Base-by-base conservation (phyloP, 2,329 filamentous ascomycete genomes). In the Raffaelea arxii region DNA sequence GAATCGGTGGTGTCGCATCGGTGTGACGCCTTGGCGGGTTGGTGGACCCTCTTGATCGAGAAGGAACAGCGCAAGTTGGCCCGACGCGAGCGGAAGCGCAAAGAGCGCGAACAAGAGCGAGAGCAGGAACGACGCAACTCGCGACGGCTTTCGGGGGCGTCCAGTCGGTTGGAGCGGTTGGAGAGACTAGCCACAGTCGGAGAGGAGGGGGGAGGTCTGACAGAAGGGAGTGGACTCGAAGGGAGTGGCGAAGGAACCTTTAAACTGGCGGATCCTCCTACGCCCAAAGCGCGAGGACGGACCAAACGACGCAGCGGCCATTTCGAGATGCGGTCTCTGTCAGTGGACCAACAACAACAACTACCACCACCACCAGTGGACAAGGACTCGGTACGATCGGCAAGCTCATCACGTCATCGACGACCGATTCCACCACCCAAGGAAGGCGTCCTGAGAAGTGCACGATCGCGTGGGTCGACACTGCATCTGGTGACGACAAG, bases 11-110 rank as follows among this genome's bases (percentile, higher is more conserved):
- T 95, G 30, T 80, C 89, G 4, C 88, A 95, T 61, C 78, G 87
- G 53, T 97, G 92, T 59, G 91, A 98, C 64, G 77, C 84, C 6
- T 69, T 98, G 42, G 87, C 89, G 43, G 92, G 92, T 6, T 98
- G 92, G 92, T 98, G 92, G 92, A 86, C 87, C 3, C 66, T 98
- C 24, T 68, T 98, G 35, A 80, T 97, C 10, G 92, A 97, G 59
- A 98, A 97, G 62, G 92, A 98, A 60, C 80, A 89, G 60, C 80
- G 89, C 9, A 98, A 98, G 63, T 82, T 90, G 53, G 75, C 69
- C 51, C 75, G 89, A 50, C 74, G 83, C 51, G 89, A 96, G 57
- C 78, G 80, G 45, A 96, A 91, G 60, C 78, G 91, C 9, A 88
- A 77, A 59, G 90, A 97, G 60, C 82, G 80, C 55, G 90, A 98